A percentile compares a stretch with the other conserved stretches of the same genome.
Evolutionary conservation across 345 rosid species (phyloP).

Genomic region (Anastatica hierochuntica): DNA sequence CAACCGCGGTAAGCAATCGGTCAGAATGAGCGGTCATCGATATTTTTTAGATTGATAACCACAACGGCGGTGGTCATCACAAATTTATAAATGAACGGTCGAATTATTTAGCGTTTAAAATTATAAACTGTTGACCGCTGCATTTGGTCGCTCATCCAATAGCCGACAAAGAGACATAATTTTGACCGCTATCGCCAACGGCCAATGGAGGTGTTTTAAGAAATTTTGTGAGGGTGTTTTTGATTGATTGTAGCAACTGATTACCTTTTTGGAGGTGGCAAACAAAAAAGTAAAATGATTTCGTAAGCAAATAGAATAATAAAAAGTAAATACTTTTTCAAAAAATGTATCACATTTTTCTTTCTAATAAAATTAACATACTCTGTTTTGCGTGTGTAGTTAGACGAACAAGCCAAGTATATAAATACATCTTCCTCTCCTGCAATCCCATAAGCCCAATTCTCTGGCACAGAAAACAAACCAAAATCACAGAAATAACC

Average conservation of each 20-base stretch:
- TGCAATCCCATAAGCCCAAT: slow-evolving; percentile 3
- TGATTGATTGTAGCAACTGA: too few relatives aligned
- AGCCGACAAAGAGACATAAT: too few relatives aligned
- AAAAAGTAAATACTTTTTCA: background rate
- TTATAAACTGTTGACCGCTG: too few relatives aligned
- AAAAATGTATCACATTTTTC: background rate
- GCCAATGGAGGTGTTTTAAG: background rate
- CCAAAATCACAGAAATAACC: background rate
- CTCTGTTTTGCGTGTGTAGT: background rate
- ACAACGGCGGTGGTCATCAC: too few relatives aligned
- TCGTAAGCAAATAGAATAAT: background rate
- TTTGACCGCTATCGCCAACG: too few relatives aligned
- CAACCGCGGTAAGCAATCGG: too few relatives aligned
- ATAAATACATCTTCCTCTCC: slow-evolving; percentile 11
- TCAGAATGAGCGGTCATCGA: too few relatives aligned
- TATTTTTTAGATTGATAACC: too few relatives aligned
- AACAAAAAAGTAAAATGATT: background rate
- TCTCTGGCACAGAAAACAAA: background rate
- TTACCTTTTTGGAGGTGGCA: slow-evolving; percentile 23
- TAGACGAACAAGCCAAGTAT: slow-evolving; percentile 11
- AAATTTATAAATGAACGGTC: too few relatives aligned
- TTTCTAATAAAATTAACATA: too few relatives aligned
- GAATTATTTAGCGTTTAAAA: too few relatives aligned
- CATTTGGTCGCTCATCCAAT: too few relatives aligned
- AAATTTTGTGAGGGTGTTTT: background rate